Conservation (phyloP, 306 rosid species). For the Cyamopsis tetragonoloba region DNA sequence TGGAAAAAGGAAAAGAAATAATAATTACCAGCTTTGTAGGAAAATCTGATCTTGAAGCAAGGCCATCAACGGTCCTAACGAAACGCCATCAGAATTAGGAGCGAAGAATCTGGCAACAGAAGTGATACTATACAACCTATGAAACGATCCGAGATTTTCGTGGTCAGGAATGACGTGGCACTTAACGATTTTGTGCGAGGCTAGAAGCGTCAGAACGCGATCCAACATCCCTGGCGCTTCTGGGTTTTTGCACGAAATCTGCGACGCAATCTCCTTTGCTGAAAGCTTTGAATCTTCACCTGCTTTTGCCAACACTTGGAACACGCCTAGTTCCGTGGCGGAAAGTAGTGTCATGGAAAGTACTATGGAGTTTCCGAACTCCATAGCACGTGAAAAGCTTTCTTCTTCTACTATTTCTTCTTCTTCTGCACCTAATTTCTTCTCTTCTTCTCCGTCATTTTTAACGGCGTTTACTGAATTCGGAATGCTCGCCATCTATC, state of each 20-base stretch:
- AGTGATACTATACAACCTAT: constrained; percentile 33
- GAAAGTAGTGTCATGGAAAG: constrained; percentile 42
- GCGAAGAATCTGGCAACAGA: constrained; percentile 38
- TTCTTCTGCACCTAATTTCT: not conserved
- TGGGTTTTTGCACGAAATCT: constrained; percentile 30
- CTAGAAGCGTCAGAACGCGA: constrained; percentile 49
- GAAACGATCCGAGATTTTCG: not conserved
- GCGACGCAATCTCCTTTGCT: constrained; percentile 31
- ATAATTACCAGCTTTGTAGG: constrained; percentile 39
- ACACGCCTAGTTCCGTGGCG: constrained; percentile 42
- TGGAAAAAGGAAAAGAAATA: not conserved
- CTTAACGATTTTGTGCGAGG: constrained; percentile 33
- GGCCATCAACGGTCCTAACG: constrained; percentile 31
- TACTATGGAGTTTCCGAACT: not conserved
- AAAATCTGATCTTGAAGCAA: constrained; percentile 31
- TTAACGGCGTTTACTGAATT: no score
- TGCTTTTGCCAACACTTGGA: constrained; percentile 41
- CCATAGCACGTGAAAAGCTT: constrained; percentile 35
- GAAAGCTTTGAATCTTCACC: constrained; percentile 39
- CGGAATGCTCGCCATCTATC: no score
- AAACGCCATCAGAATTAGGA: constrained; percentile 35
- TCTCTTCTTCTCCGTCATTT: not conserved
- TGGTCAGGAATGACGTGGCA: constrained; percentile 15
- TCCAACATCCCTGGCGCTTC: constrained; percentile 51
- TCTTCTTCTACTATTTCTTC: constrained; percentile 26